These are phyloP conservation scores for Alternaria hordeiaustralica DNA, from an alignment of 2,329 filamentous ascomycete species.

Conservation along the genomic window DNA sequence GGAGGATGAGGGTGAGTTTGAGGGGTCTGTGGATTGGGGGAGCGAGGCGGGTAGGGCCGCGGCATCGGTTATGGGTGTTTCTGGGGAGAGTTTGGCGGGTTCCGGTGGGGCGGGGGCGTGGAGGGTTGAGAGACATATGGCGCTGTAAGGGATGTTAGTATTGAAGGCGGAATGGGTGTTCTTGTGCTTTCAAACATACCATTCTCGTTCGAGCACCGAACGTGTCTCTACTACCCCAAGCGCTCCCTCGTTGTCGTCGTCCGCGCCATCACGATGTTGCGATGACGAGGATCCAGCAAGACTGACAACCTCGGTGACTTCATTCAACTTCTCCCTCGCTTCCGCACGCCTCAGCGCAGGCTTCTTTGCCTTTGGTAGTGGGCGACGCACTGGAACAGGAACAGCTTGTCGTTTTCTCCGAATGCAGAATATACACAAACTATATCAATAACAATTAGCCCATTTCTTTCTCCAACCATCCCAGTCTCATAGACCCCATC, in stretches of 20 bases:
- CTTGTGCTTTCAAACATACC: conserved; percentile 18
- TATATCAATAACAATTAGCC: conserved; percentile 1
- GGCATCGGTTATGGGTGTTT: conserved; percentile 11
- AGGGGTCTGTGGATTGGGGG: background rate
- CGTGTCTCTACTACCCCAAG: conserved; percentile 10
- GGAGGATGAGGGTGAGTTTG: background rate
- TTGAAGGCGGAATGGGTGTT: background rate
- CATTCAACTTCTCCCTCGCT: conserved; percentile 28
- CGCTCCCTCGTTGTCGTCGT: conserved; percentile 2
- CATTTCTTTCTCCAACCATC: background rate
- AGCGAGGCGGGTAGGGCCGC: background rate
- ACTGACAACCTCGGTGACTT: conserved; percentile 28
- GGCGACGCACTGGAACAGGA: conserved; percentile 1
- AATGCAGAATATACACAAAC: conserved; percentile 31
- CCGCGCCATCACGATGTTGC: background rate
- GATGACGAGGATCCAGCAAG: background rate
- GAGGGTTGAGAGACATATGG: conserved; percentile 42
- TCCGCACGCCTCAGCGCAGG: conserved; percentile 27
- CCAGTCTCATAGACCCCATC: background rate
- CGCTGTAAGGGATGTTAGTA: conserved; percentile 24
- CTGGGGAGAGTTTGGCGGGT: conserved; percentile 28
- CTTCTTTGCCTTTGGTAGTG: conserved; percentile 16
- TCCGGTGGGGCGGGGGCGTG: conserved; percentile 34
- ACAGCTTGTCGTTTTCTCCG: conserved; percentile 18
- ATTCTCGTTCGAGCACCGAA: conserved; percentile 35